phyloP scores from a whole-genome alignment of 1,139 yeast genomes.

The Hyphopichia fennica region DNA sequence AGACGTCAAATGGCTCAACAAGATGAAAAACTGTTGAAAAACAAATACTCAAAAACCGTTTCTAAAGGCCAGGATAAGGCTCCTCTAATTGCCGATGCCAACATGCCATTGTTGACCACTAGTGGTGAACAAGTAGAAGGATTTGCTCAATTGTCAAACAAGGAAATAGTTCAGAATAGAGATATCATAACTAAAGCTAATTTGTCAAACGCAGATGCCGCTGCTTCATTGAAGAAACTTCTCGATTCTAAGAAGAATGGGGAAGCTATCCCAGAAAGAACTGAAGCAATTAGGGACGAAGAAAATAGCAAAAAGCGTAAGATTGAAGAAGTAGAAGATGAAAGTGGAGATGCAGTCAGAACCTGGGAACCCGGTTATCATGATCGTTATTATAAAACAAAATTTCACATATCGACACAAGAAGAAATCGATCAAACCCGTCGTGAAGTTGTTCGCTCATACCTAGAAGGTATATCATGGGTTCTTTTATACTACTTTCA shows the following conservation, averaged over 20 bases:
- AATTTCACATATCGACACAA: slow-evolving; percentile 59
- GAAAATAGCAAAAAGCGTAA: slow-evolving; percentile 3
- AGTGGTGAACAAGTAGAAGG: slow-evolving; percentile 69
- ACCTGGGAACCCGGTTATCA: slow-evolving; percentile 88
- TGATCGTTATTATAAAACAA: slow-evolving; percentile 74
- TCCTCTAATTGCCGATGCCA: slow-evolving; percentile 68
- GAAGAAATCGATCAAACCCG: slow-evolving; percentile 59
- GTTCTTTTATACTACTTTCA: slow-evolving; percentile 89
- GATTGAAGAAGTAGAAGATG: slow-evolving; percentile 10
- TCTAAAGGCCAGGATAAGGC: slow-evolving; percentile 76
- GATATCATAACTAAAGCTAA: slow-evolving; percentile 73
- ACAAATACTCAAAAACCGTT: slow-evolving; percentile 35
- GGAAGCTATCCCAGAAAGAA: not conserved
- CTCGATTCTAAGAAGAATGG: slow-evolving; percentile 26
- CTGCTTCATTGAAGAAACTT: slow-evolving; percentile 58
- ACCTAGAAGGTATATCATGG: slow-evolving; percentile 96
- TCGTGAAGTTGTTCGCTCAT: slow-evolving; percentile 64
- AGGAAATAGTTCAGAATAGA: slow-evolving; percentile 69
- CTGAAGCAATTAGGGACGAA: slow-evolving; percentile 3
- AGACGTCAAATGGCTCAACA: slow-evolving; percentile 53
- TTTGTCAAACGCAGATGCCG: slow-evolving; percentile 71
- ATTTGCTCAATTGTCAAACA: slow-evolving; percentile 61
- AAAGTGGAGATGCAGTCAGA: slow-evolving; percentile 59
- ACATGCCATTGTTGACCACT: slow-evolving; percentile 74
- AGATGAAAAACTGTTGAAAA: slow-evolving; percentile 37